phyloP scores from a whole-genome alignment of 352 stramenopile species.

The Pythium plurisporium region DNA sequence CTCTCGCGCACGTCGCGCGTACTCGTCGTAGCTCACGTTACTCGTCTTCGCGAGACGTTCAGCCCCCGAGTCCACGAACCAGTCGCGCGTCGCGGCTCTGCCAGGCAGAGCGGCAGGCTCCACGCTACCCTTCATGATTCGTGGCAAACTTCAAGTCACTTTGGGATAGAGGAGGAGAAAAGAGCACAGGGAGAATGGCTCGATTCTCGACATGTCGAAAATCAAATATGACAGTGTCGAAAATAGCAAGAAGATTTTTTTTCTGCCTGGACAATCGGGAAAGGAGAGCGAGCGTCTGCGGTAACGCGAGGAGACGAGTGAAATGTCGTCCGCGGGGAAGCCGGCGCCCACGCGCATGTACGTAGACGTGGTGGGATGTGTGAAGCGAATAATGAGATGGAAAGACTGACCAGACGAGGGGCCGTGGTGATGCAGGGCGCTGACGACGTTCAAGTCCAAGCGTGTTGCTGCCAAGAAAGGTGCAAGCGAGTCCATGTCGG shows the following conservation, averaged over 20 bases:
- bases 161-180: too few relatives aligned
- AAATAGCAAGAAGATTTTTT: constrained; percentile 23
- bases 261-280: constrained; percentile 6
- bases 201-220: constrained; percentile 10
- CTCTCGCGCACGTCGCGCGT: constrained; percentile 26
- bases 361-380: constrained; percentile 1
- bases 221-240: constrained; percentile 16
- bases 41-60: constrained; percentile 30
- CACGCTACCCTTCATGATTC: constrained; percentile 20
- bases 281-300: too few relatives aligned
- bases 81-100: constrained; percentile 23
- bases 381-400: too few relatives aligned
- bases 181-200: neutral
- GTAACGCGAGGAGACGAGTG: constrained; percentile 7
- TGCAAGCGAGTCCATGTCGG: too few relatives aligned
- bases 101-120: neutral
- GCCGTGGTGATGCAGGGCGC: constrained; percentile 39
- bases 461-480: constrained; percentile 83
- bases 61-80: constrained; percentile 42
- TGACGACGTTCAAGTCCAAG: constrained; percentile 85
- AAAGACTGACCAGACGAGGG: neutral
- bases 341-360: constrained; percentile 84
- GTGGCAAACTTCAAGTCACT: neutral
- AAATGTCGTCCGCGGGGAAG: constrained; percentile 43
- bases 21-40: constrained; percentile 37